Conservation (phyloP, 2,329 filamentous ascomycete genomes). For the Diaporthe ilicicola region DNA sequence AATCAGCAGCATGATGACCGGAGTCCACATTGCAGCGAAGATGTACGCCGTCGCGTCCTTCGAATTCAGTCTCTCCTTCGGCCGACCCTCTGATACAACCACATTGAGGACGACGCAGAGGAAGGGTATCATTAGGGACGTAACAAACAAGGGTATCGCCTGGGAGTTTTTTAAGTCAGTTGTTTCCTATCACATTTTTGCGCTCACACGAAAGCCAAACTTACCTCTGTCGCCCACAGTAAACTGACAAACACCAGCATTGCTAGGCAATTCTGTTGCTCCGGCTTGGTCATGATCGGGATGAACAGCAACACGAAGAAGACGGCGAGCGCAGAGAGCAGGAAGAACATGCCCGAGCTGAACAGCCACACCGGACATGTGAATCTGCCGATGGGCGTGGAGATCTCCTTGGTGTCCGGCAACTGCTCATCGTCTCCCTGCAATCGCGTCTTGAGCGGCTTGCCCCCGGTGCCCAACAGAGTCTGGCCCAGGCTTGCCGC, state of each 20-base stretch:
- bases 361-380: conserved; percentile 83
- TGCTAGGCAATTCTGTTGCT: conserved; percentile 96
- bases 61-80: conserved; percentile 75
- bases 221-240: conserved; percentile 94
- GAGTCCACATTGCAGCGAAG: conserved; percentile 98
- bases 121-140: conserved; percentile 92
- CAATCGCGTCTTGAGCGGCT: conserved; percentile 72
- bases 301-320: conserved; percentile 79
- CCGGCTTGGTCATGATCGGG: conserved; percentile 84
- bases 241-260: conserved; percentile 93
- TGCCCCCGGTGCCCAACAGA: conserved; percentile 78
- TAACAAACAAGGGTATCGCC: conserved; percentile 97
- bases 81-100: conserved; percentile 76
- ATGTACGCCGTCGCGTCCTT: conserved; percentile 85
- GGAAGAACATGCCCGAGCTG: conserved; percentile 80
- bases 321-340: conserved; percentile 74
- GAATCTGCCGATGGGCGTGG: conserved; percentile 82
- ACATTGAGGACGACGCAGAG: conserved; percentile 87
- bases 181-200: not conserved
- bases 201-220: not conserved
- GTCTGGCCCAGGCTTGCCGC: conserved; percentile 90
- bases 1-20: conserved; percentile 96
- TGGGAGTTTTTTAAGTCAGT: conserved; percentile 43
- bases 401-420: conserved; percentile 71
- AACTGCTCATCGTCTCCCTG: conserved; percentile 84